A percentile compares a stretch with the other conserved stretches of the same genome.
phyloP scores from a whole-genome alignment of 192 early-diverging fungal species.

The Mortierella alpina region DNA sequence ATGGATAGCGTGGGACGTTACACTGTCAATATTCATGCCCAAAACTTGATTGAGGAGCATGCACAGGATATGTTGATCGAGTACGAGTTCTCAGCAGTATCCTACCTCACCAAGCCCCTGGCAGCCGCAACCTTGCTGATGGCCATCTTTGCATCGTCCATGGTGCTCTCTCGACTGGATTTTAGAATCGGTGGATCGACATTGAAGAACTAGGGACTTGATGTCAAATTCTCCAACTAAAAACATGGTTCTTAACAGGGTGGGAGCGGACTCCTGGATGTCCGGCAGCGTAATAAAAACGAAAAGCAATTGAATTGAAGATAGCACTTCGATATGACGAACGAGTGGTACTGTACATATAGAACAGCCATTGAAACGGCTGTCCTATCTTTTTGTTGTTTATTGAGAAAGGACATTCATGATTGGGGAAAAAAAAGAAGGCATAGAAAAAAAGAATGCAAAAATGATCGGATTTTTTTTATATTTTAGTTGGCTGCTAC shows the following conservation, averaged over 20 bases:
- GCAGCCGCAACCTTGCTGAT: constrained; percentile 63
- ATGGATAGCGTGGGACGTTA: constrained; percentile 94
- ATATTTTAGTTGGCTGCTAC: constrained; percentile 15
- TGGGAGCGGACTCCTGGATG: neutral
- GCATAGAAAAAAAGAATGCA: neutral
- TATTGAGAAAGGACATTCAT: neutral
- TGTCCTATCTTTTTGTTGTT: constrained; percentile 1
- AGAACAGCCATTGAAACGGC: neutral
- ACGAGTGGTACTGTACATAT: too few species aligned
- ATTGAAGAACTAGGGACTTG: constrained; percentile 51
- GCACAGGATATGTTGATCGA: constrained; percentile 60
- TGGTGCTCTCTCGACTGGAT: constrained; percentile 64
- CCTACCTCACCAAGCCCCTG: constrained; percentile 73
- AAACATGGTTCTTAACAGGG: neutral
- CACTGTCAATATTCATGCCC: constrained; percentile 73
- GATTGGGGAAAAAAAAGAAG: constrained; percentile 4
- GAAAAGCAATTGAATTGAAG: too few species aligned
- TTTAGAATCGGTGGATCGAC: constrained; percentile 59
- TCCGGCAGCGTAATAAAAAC: too few species aligned
- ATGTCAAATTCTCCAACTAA: neutral
- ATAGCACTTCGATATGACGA: too few species aligned
- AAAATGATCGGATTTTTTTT: neutral
- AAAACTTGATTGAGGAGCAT: constrained; percentile 82
- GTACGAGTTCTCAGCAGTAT: constrained; percentile 59
- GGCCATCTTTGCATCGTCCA: constrained; percentile 66